These are phyloP conservation scores for Dillenia suffruticosa DNA, from an alignment of 164 flowering plant genomes.

Conservation along the genomic window DNA sequence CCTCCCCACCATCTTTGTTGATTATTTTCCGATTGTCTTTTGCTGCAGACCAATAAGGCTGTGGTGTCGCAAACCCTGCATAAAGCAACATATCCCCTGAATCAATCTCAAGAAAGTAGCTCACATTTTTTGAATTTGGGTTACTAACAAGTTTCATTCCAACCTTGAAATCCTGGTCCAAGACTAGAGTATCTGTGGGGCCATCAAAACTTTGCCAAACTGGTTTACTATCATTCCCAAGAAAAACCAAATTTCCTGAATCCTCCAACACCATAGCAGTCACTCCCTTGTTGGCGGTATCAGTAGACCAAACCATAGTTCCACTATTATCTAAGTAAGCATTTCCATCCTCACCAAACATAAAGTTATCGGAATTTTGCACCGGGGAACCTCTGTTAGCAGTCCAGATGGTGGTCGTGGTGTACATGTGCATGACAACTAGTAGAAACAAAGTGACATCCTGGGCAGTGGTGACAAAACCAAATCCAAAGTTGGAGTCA, in stretches of 20 bases:
- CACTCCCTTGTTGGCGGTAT: conserved; percentile 31
- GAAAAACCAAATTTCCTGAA: conserved; percentile 48
- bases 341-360: conserved; percentile 37
- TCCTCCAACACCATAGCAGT: conserved; percentile 41
- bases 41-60: conserved; percentile 59
- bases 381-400: conserved; percentile 52
- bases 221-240: conserved; percentile 22
- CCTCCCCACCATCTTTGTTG: conserved; percentile 34
- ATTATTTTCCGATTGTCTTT: conserved; percentile 36
- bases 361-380: conserved; percentile 33
- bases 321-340: conserved; percentile 28
- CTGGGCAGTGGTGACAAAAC: conserved; percentile 27
- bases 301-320: conserved; percentile 35
- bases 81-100: conserved; percentile 50
- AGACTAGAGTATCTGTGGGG: conserved; percentile 48
- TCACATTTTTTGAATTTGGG: conserved; percentile 27
- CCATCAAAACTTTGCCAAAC: conserved; percentile 58
- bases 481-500: conserved; percentile 41
- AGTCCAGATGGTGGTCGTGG: conserved; percentile 39
- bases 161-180: conserved; percentile 33
- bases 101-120: conserved; percentile 42
- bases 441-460: conserved; percentile 39
- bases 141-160: conserved; percentile 55
- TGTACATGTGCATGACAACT: conserved; percentile 28
- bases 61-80: conserved; percentile 38